phyloP scores from a whole-genome alignment of 2,329 filamentous ascomycete species.

The Trichocomaceae sp. region DNA sequence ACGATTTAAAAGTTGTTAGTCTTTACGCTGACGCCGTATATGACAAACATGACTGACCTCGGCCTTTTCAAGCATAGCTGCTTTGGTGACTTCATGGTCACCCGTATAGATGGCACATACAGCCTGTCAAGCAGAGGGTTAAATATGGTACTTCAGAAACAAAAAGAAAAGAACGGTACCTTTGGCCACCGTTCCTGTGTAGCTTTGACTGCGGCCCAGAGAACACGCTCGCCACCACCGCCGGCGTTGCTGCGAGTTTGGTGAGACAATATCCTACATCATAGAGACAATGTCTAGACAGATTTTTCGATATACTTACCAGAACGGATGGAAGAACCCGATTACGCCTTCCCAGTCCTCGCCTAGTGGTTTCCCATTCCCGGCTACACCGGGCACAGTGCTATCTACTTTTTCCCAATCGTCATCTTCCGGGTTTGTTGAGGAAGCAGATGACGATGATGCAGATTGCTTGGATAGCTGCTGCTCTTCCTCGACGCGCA shows the following conservation, averaged over 20 bases:
- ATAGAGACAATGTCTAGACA: not conserved
- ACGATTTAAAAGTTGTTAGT: not conserved
- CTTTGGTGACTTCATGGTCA: conserved; percentile 80
- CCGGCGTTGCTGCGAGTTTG: conserved; percentile 70
- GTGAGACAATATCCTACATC: not conserved
- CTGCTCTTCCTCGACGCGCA: conserved; percentile 42
- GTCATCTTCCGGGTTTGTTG: conserved; percentile 44
- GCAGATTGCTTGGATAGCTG: conserved; percentile 22
- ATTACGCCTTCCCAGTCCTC: conserved; percentile 75
- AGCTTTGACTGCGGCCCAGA: conserved; percentile 90
- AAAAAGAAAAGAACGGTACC: not conserved
- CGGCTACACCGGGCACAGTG: conserved; percentile 40
- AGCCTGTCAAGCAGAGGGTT: conserved; percentile 38
- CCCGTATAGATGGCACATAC: conserved; percentile 93
- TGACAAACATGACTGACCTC: conserved; percentile 45
- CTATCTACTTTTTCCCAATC: conserved; percentile 65
- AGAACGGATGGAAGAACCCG: conserved; percentile 97
- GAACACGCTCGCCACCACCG: conserved; percentile 87
- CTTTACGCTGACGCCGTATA: not conserved
- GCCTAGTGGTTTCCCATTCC: conserved; percentile 40
- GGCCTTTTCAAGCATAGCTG: conserved; percentile 68
- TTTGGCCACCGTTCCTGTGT: conserved; percentile 85
- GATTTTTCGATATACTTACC: conserved; percentile 46
- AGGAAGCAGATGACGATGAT: conserved; percentile 15
- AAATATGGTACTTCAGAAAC: not conserved